Evolutionary conservation across 441 rosid species (phyloP), one percentile per base, ranked within the genome.

Genomic region (Aquilaria agallochum): DNA sequence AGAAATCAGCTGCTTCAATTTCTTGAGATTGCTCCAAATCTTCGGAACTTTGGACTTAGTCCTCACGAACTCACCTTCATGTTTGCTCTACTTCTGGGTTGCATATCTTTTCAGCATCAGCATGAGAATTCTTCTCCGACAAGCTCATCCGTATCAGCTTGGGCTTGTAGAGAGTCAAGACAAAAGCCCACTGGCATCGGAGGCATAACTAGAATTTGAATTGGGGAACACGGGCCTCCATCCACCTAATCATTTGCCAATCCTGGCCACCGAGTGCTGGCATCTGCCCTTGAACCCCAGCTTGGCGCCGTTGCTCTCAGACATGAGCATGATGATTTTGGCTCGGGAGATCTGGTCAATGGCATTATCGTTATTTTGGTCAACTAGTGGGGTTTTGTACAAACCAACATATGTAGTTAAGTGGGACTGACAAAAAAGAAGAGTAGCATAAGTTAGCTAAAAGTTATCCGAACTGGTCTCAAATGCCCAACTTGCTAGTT

Each of bases 11-110:
- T 82, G 90, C 70, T 80, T 86, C 2, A 70, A 78, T 54, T 78
- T 83, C 67, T 86, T 86, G 46, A 83, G 69, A 9, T 83, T 89
- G 48, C 79, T 75, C 73, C 77, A 83, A 59, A 84, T 78, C 74
- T 82, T 82, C 50, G 80, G 58, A 27, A 88, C 89, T 62, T 75
- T 87, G 30, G 89, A 78, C 56, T 83, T 86, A 1, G 79, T 74
- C 69, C 76, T 80, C 12, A 67, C 64, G 59, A 73, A 76, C 30
- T 80, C 70, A 3, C 78, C 80, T 34, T 70, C 83, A 7, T 69
- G 81, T 58, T 59, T 76, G 40, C 40, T 34, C 6, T 34, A 5
- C 10, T 75, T 70, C 62, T 71, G 68, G 10, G 55, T 27, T 34
- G 63, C 46, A 36, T 48, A 36, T 56, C 12, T 50, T 44, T 44